Conservation (phyloP, 305 asterid species). For the Caryopteris hybrid region DNA sequence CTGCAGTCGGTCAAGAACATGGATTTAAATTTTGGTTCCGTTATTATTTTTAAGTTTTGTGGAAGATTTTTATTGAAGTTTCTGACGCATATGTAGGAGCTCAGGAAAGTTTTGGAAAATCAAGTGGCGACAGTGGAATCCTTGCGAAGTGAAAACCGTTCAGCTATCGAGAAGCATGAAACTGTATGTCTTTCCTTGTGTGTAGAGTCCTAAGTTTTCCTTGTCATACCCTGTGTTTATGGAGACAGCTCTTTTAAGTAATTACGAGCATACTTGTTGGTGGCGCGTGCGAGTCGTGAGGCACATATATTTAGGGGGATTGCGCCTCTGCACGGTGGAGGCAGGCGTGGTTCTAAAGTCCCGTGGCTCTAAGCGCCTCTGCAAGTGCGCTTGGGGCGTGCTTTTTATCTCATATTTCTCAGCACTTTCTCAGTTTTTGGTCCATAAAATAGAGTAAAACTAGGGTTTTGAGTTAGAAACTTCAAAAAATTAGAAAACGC, state of each 20-base stretch:
- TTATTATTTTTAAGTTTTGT: neutral
- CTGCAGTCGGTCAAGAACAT: conserved; percentile 10
- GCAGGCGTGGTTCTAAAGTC: no score
- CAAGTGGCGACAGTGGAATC: conserved; percentile 66
- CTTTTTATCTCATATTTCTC: no score
- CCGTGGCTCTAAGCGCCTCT: no score
- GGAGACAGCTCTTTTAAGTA: neutral
- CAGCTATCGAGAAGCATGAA: conserved; percentile 61
- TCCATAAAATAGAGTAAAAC: no score
- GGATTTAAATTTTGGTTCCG: neutral
- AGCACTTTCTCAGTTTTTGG: no score
- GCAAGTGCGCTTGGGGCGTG: no score
- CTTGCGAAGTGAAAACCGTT: conserved; percentile 60
- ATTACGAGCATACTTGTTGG: no score
- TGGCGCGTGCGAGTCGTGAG: no score
- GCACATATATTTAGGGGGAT: no score
- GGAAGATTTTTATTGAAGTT: conserved; percentile 9
- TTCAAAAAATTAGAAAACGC: no score
- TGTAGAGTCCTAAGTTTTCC: neutral
- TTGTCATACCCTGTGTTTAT: conserved; percentile 6
- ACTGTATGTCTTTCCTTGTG: conserved; percentile 46
- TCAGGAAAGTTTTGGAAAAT: conserved; percentile 80
- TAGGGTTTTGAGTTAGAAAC: no score
- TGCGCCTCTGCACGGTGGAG: no score
- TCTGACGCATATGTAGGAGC: conserved; percentile 56